Percentiles rank a stretch among this genome's conserved stretches.
Evolutionary conservation across 345 rosid genomes (phyloP).

Genomic region (Eucalyptus shirleyi): DNA sequence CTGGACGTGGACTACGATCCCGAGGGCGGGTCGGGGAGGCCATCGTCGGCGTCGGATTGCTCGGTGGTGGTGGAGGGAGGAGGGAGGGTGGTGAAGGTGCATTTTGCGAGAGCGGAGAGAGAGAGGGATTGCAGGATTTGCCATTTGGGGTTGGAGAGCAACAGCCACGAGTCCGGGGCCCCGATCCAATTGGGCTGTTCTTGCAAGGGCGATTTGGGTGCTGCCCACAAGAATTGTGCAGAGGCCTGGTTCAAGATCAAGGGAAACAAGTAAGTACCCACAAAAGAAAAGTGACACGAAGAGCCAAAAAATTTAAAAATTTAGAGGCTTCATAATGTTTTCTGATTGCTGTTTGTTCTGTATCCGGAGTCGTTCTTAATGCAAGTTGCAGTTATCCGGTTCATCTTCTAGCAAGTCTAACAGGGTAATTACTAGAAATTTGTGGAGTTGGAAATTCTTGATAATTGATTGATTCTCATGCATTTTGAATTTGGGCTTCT

Average conservation of each 20-base stretch:
- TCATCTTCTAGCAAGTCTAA: background rate
- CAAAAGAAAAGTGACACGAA: background rate
- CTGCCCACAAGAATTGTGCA: constrained; percentile 93
- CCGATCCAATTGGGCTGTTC: constrained; percentile 82
- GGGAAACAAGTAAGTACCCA: constrained; percentile 67
- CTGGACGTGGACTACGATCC: constrained; percentile 15
- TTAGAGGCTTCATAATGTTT: background rate
- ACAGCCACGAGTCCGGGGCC: constrained; percentile 46
- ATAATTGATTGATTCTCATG: background rate
- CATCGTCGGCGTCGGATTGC: constrained; percentile 47
- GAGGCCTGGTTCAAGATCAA: constrained; percentile 97
- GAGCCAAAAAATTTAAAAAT: background rate
- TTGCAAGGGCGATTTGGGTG: constrained; percentile 87
- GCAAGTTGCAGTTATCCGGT: background rate
- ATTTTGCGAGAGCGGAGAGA: constrained; percentile 15
- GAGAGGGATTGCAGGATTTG: constrained; percentile 84
- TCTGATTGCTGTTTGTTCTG: background rate
- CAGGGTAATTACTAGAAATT: background rate
- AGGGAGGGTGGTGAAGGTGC: constrained; percentile 22
- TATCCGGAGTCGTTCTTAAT: background rate
- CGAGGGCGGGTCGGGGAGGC: constrained; percentile 29
- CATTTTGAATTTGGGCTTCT: background rate
- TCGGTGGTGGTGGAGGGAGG: constrained; percentile 45
- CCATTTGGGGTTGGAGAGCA: constrained; percentile 73
- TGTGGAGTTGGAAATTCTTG: background rate